Base-by-base conservation (phyloP, 495 filamentous ascomycete genomes). In the Patellaria atrata region DNA sequence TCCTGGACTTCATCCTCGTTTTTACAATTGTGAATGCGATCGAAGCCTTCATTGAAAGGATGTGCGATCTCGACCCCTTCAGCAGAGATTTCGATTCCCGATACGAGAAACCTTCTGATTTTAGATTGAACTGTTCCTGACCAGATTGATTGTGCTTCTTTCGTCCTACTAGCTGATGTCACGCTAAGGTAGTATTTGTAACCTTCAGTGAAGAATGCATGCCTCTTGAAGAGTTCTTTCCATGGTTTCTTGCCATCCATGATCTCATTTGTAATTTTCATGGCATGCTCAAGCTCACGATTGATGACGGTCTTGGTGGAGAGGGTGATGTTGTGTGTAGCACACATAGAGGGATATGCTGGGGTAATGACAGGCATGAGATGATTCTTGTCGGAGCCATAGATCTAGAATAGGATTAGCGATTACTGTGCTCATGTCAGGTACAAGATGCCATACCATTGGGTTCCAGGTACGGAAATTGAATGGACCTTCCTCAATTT, bases 301-400 rank as follows among this genome's bases (percentile, higher is more conserved):
- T 82, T 66, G 44, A 97, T 80, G 30, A 94, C 71, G 22, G 62
- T 62, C 62, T 82, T 86, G 1, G 87, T 91, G 0, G 85, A 94
- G 47, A 68, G 61, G 3, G 79, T 81, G 32, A 97, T 72, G 50
- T 94, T 96, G 61, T 94, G 86, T 0, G 87, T 94, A 2, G 91
- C 76, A 50, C 87, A 94, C 83, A 93, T 93, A 28, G 80, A 85
- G 10, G 85, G 89, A 57, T 92, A 94, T 2, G 91, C 82, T 1
- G 89, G 89, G 4, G 60, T 97, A 50, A 97, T 94, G 48, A 97
- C 82, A 30, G 89, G 89, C 89, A 97, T 97, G 11, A 89, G 57
- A 55, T 94, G 87, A 41, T 68, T 77, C 23, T 70, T 65, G 51
- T 96, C 89, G 30, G 69, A 68, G 40, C 72, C 69, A 49, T 92